Base-by-base conservation (phyloP, 768 basidiomycete genomes). In the Filobasidium wieringae region DNA sequence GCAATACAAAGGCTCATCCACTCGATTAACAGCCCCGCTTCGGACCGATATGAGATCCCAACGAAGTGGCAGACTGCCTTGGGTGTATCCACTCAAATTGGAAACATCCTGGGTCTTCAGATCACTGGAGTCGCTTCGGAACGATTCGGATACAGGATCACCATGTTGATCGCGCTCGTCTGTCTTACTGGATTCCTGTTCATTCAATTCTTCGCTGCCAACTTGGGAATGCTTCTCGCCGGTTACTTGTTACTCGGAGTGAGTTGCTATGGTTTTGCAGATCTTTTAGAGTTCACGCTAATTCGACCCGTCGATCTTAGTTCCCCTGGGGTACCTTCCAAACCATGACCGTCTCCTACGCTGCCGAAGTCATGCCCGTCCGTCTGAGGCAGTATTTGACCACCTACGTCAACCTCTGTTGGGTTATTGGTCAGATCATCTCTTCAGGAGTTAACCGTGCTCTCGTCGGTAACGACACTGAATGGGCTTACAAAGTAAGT, bases 31-130 rank as follows among this genome's bases (percentile, higher is more conserved):
- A 15, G 15, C 30, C 19, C 36, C 22, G 34, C 36, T 26, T 57
- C 55, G 19, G 55, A 47, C 1, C 47, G 43, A 19, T 49, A 56
- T 33, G 41, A 56, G 29, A 50, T 34, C 52, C 56, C 29, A 26
- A 56, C 47, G 36, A 53, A 34, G 64, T 74, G 73, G 75, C 75
- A 75, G 33, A 64, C 72, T 7, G 71, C 65, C 4, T 56, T 76
- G 7, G 56, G 60, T 32, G 70, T 72, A 60, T 68, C 64, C 1
- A 62, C 66, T 30, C 56, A 67, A 15, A 64, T 65, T 43, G 72
- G 74, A 33, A 66, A 66, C 32, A 66, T 74, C 49, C 39, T 70
- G 37, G 73, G 71, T 62, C 65, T 73, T 7, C 41, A 63, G 32
- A 41, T 71, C 54, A 74, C 66, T 52, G 71, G 70, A 4, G 36